Evolutionary conservation across 352 stramenopile species (phyloP), one percentile per base, ranked within the genome.

Genomic region (Thalassiosira exigua): DNA sequence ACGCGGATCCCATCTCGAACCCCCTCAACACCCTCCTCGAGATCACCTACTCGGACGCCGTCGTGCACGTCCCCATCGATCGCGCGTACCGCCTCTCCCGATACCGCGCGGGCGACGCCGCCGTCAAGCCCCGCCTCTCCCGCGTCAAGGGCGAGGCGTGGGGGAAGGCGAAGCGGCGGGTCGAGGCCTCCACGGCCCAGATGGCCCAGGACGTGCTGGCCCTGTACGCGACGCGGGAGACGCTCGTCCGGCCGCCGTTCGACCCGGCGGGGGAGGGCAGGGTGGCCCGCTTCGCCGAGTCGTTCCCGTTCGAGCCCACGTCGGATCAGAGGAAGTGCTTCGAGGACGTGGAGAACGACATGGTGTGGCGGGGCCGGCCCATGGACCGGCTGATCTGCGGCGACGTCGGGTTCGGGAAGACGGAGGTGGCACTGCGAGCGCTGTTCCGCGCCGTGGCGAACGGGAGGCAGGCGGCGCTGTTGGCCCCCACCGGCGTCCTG

Each of bases 331-430:
- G 74, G 24, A 89, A 87, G 50, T 91, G 82, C 62, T 93, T 94
- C 54, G 78, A 92, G 65, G 83, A 94, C 66, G 81, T 95, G 12
- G 86, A 94, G 60, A 92, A 95, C 77, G 93, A 96, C 64, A 96
- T 96, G 92, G 85, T 94, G n/a, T 95, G 91, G 87, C 75, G 89
- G 48, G 79, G 71, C 24, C 70, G 82, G 48, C 93, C 93, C 14
- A 96, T 96, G 93, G 92, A 96, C 83, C 84, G 92, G 32, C 67
- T 95, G 22, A 84, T 95, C 41, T 94, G 86, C 72, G 89, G 91
- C 54, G 91, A 95, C 84, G 91, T 95, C 14, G 91, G 91, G 39
- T 95, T 94, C 60, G 91, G 91, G 46, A 95, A 95, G 70, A 95
- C 91, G 21, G 91, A 95, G 64, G 90, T 96, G 1, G 93, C 93